Conservation (phyloP, 176 grass and related monocot genomes). For the Phyllostachys edulis region DNA sequence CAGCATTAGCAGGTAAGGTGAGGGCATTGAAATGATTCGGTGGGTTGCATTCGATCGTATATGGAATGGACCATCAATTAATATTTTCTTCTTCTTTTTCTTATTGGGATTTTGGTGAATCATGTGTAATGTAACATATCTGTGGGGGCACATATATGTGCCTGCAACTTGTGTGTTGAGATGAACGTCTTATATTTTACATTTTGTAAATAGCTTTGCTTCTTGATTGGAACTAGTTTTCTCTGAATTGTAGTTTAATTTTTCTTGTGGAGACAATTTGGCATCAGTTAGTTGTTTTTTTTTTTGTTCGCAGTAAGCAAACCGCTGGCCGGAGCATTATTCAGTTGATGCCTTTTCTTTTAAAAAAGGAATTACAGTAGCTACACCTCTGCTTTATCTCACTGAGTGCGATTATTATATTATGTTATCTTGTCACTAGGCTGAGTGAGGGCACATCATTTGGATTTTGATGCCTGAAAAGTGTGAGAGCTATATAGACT, state of each 20-base stretch:
- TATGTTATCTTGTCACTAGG: not conserved
- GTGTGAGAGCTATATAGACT: not conserved
- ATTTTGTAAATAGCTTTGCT: not conserved
- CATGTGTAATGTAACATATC: conserved; percentile 19
- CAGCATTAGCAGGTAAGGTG: not conserved
- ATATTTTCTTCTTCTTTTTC: not conserved
- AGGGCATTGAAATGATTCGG: not conserved
- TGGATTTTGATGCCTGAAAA: not conserved
- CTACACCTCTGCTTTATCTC: not conserved
- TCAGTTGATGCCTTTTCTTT: not conserved
- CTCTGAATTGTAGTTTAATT: too few species aligned
- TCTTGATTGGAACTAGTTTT: not conserved
- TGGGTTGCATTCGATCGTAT: conserved; percentile 14
- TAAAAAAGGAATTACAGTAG: not conserved
- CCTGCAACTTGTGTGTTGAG: not conserved
- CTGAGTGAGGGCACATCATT: not conserved
- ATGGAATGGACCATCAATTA: conserved; percentile 12
- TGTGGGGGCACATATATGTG: not conserved
- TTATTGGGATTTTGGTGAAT: not conserved
- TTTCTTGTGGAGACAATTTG: too few species aligned
- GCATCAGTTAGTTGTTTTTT: not conserved
- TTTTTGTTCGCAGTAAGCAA: not conserved
- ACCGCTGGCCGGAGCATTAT: not conserved
- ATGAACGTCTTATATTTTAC: conserved; percentile 23
- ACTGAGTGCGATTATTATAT: not conserved